A percentile compares a stretch with the other conserved stretches of the same genome.
These are phyloP conservation scores for Pulveroboletus ravenelii DNA, from an alignment of 768 basidiomycete genomes.

Conservation along the genomic window DNA sequence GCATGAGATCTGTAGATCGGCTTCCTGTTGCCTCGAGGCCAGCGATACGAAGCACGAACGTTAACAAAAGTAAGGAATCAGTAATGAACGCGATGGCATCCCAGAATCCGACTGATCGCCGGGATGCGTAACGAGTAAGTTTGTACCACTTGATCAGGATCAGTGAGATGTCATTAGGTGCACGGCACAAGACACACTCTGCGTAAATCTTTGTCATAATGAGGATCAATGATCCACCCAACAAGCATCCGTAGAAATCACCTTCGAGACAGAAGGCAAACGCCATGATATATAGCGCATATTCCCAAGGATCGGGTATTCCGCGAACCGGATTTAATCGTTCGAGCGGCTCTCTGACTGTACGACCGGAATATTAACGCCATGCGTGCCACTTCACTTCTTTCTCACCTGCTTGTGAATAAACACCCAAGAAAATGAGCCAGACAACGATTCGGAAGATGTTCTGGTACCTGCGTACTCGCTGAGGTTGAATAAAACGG, in stretches of 20 bases:
- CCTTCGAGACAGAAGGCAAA: conserved; percentile 79
- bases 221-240: conserved; percentile 37
- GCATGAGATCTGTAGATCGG: conserved; percentile 35
- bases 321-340: conserved; percentile 50
- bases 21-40: conserved; percentile 42
- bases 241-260: conserved; percentile 26
- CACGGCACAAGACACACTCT: conserved; percentile 14
- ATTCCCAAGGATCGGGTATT: conserved; percentile 76
- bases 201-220: conserved; percentile 17
- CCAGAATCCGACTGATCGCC: conserved; percentile 83
- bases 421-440: conserved; percentile 72
- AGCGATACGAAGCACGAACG: conserved; percentile 67
- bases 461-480: conserved; percentile 68
- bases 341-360: conserved; percentile 76
- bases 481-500: neutral
- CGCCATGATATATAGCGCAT: conserved; percentile 72
- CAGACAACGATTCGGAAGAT: conserved; percentile 72
- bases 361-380: neutral
- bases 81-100: conserved; percentile 64
- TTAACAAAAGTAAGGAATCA: conserved; percentile 64
- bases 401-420: conserved; percentile 74
- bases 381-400: neutral
- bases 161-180: neutral
- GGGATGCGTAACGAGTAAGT: conserved; percentile 69
- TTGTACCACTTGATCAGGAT: conserved; percentile 51